Evolutionary conservation across 441 rosid genomes (phyloP).

Genomic region (Euphorbia celastroides): DNA sequence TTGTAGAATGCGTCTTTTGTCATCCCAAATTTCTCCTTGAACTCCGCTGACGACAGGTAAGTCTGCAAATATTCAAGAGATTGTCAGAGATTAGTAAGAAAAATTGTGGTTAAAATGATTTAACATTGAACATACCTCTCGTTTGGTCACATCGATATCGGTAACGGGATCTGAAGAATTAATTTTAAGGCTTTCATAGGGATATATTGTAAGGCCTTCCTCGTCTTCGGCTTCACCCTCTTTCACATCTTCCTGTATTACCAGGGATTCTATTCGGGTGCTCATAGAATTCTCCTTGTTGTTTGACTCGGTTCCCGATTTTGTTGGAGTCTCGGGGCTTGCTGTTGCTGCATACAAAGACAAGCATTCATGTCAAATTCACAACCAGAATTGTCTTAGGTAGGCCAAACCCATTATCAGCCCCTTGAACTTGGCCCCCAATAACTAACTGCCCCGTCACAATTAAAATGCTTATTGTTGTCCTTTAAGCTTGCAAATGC

Average conservation of each 20-base stretch:
- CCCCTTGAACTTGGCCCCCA: no score
- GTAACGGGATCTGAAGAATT: conserved; percentile 57
- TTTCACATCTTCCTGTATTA: conserved; percentile 77
- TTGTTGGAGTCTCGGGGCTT: conserved; percentile 44
- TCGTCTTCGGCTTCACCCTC: conserved; percentile 90
- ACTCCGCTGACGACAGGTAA: conserved; percentile 66
- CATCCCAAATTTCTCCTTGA: conserved; percentile 95
- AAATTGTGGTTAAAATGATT: no score
- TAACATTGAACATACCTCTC: conserved; percentile 71
- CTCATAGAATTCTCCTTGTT: conserved; percentile 51
- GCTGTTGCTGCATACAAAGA: conserved; percentile 30
- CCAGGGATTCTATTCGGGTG: conserved; percentile 70
- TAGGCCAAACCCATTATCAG: no score
- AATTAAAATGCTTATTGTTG: no score
- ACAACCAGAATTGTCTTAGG: background rate
- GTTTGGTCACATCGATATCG: conserved; percentile 84
- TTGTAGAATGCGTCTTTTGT: conserved; percentile 68
- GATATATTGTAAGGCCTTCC: conserved; percentile 64
- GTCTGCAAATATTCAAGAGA: conserved; percentile 47
- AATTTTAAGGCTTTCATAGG: conserved; percentile 70
- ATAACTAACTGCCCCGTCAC: no score
- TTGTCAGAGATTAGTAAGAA: conserved; percentile 17
- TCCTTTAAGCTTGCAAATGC: no score
- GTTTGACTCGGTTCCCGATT: conserved; percentile 40
- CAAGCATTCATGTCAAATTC: conserved; percentile 6